Conservation (phyloP, 2,329 filamentous ascomycete species). For the Fusarium heterosporum region DNA sequence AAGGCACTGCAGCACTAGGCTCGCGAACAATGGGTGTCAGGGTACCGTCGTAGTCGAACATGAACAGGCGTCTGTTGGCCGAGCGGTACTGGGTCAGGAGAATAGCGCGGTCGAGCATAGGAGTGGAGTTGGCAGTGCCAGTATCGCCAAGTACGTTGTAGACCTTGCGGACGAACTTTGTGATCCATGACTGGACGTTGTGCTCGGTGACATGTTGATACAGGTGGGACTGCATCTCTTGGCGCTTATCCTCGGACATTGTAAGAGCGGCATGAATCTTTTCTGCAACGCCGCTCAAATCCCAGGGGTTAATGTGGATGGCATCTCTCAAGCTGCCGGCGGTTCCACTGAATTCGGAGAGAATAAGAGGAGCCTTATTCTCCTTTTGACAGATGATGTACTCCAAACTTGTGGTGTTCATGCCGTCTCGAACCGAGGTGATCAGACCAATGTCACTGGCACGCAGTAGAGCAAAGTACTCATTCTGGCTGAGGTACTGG, state of each 20-base stretch:
- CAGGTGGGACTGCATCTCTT: constrained; percentile 76
- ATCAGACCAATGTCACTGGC: constrained; percentile 93
- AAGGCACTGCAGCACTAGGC: constrained; percentile 88
- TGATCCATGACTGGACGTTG: constrained; percentile 88
- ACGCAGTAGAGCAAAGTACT: constrained; percentile 94
- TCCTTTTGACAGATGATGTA: constrained; percentile 94
- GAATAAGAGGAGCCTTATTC: constrained; percentile 85
- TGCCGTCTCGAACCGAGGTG: constrained; percentile 94
- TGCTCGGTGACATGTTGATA: constrained; percentile 88
- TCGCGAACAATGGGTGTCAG: constrained; percentile 95
- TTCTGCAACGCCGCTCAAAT: constrained; percentile 83
- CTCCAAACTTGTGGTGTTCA: constrained; percentile 97
- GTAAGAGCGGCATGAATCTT: constrained; percentile 85
- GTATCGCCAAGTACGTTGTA: constrained; percentile 83
- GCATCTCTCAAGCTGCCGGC: constrained; percentile 86
- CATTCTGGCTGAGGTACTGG: constrained; percentile 87
- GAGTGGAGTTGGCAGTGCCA: constrained; percentile 80
- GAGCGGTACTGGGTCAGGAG: constrained; percentile 79
- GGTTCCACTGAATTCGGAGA: constrained; percentile 97
- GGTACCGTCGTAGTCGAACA: constrained; percentile 99
- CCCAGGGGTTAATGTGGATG: constrained; percentile 98
- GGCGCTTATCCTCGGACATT: constrained; percentile 75
- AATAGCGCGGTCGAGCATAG: constrained; percentile 79
- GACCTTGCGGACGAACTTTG: constrained; percentile 80
- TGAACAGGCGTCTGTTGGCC: constrained; percentile 85